Base-by-base conservation (phyloP, 2,329 filamentous ascomycete species). In the Paracorniculantispora psalliotae region DNA sequence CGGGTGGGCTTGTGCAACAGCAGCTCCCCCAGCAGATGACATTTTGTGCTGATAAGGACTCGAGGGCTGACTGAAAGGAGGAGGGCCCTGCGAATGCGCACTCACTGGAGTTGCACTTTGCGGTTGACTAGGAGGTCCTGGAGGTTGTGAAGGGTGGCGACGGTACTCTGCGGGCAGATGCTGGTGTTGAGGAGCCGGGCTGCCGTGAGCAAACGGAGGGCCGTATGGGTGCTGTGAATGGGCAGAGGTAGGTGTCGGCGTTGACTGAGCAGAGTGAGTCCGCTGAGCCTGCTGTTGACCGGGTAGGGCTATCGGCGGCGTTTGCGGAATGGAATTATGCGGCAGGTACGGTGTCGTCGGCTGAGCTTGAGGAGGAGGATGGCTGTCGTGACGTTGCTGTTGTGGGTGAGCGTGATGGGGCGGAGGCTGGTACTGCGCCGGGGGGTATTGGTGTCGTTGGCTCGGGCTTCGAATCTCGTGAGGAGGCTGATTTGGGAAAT, bases 171-270 rank as follows among this genome's bases (percentile, higher is more conserved):
- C 68, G 41, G 74, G 72, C 44, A 72, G 75, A 54, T 73, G 74
- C 60, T 78, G 79, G 35, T 77, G 69, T 35, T 76, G 69, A 44
- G 75, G 69, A 46, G 80, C 70, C 50, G 84, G 84, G 64, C 83
- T 86, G 41, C 77, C 78, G 61, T 83, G 81, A 25, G 68, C 70
- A 63, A 80, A 82, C 28, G 79, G 75, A 57, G 73, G 70, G 13
- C 78, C 79, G 64, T 79, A 83, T 9, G 78, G 77, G 48, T 80
- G 80, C 69, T 86, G 83, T 66, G 80, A 81, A 49, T 85, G 83
- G 17, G 83, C 80, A 41, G 83, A 85, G 7, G 82, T 85, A n/a
- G 83, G 83, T 37, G 84, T 87, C 12, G 82, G 74, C 26, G 78
- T 80, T 13, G 84, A 86, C 58, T 86, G 81, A 6, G 79, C 74